Base-by-base conservation (phyloP, 176 grass and related monocot genomes). In the Oryza rufipogon region DNA sequence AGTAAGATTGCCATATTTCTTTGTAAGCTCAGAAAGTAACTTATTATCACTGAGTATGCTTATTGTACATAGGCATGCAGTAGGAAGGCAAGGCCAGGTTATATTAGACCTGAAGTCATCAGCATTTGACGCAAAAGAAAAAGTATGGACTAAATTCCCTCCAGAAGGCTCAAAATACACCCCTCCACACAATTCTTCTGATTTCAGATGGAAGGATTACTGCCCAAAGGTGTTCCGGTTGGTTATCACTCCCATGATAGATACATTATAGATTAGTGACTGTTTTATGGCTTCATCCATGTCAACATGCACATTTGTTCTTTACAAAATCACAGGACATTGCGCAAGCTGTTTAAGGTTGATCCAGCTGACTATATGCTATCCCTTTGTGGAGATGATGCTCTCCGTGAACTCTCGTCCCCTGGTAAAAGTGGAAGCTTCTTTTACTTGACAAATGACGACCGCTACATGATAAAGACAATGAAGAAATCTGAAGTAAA, bases 201-300 rank as follows among this genome's bases (percentile, higher is more conserved):
- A 95, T 81, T 98, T 98, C 86, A 91, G 85, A 86, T 98, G 96
- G 96, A 98, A 98, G 73, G 96, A 98, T 84, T 98, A 98, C 87
- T 98, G 96, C 70, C 93, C 96, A 30, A 84, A 92, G 79, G 96
- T 98, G 78, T 98, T 98, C 85, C 92, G 96, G 96, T 98, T 79
- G 83, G 88, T 60, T 71, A 75, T 79, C 81, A 86, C 74, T 84
- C 70, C 72, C 85, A 71, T 46, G 16, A 67, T 66, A 78, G 64
- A 73, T 51, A 81, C 73, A 63, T n/a, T 66, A 64, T 73, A 70
- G 63, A 16, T 79, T 79, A 80, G n/a, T 58, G 42, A 76, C 30
- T 56, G 80, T 85, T 63, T 70, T 58, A 70, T 33, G 5, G 48
- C 13, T n/a, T 54, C 39, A 48, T 83, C 25, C 74, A 82, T 41